These are phyloP conservation scores for Didymella exigua DNA, from an alignment of 2,329 filamentous ascomycete genomes.

Conservation along the genomic window DNA sequence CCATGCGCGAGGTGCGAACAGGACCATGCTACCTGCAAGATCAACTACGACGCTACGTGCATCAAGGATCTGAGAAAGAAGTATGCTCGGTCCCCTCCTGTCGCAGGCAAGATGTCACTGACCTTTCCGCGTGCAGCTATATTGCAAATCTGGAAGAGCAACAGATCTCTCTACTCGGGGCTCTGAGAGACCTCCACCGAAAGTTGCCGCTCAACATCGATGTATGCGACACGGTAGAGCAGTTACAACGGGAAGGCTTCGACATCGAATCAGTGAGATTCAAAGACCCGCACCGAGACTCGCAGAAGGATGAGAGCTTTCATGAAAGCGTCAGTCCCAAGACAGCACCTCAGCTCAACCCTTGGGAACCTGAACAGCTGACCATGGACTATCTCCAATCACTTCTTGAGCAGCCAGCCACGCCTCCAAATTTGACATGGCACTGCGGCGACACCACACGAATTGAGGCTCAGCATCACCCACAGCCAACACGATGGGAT, in stretches of 20 bases:
- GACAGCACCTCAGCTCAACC: neutral
- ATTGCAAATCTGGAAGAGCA: neutral
- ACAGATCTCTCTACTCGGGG: neutral
- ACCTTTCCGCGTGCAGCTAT: neutral
- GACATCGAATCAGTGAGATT: neutral
- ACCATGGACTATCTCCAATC: neutral
- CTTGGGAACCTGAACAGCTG: neutral
- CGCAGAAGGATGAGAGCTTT: neutral
- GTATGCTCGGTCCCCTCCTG: neutral
- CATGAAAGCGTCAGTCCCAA: neutral
- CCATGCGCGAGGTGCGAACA: neutral
- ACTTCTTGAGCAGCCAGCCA: neutral
- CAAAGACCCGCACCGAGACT: neutral
- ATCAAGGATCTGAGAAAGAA: neutral
- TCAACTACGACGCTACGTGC: neutral
- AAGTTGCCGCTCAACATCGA: neutral
- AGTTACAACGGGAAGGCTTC: neutral
- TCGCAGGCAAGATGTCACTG: neutral
- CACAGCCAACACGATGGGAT: neutral
- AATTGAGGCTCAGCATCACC: neutral
- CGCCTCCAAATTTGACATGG: neutral
- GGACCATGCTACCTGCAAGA: neutral
- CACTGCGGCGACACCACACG: neutral
- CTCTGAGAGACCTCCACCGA: neutral
- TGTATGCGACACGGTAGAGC: neutral